Conservation (phyloP, 2,329 filamentous ascomycete genomes). For the Talaromyces sp. region DNA sequence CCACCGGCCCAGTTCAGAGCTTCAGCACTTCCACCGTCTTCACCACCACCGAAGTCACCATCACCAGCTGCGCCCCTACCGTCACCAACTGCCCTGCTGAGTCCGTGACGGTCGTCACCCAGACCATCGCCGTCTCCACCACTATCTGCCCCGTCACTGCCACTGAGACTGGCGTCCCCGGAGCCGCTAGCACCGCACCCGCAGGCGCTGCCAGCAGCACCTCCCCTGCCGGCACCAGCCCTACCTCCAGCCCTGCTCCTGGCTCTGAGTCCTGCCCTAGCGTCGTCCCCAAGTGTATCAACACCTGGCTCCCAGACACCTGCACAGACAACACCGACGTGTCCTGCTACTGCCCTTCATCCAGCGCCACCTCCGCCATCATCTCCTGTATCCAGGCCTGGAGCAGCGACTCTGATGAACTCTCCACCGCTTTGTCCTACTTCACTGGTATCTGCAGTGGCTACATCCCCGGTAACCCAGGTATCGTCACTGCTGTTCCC, state of each 20-base stretch:
- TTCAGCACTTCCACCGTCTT: constrained; percentile 36
- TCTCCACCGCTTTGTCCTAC: constrained; percentile 71
- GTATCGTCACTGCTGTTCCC: constrained; percentile 72
- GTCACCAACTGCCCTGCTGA: constrained; percentile 51
- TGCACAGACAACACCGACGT: constrained; percentile 82
- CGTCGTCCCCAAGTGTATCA: constrained; percentile 81
- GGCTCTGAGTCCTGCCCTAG: constrained; percentile 52
- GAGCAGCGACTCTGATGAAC: constrained; percentile 62
- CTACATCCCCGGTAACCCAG: constrained; percentile 73
- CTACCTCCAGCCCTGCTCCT: constrained; percentile 24
- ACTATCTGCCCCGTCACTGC: constrained; percentile 54
- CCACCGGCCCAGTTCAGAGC: constrained; percentile 22
- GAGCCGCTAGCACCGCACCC: constrained; percentile 18
- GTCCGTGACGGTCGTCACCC: constrained; percentile 49
- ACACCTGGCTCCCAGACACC: constrained; percentile 74
- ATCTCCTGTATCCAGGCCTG: constrained; percentile 78
- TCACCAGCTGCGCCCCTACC: constrained; percentile 40
- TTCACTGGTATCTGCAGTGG: constrained; percentile 87
- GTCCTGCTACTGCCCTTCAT: constrained; percentile 80
- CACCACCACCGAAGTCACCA: constrained; percentile 35
- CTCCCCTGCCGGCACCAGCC: constrained; percentile 18
- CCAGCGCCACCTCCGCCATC: constrained; percentile 71
- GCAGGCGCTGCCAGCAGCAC: constrained; percentile 32
- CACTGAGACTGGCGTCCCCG: constrained; percentile 28
- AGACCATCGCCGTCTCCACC: constrained; percentile 56